Evolutionary conservation across 2,329 filamentous ascomycete genomes (phyloP), one percentile per base, ranked within the genome.

Genomic region (Epichloe coenophiala): DNA sequence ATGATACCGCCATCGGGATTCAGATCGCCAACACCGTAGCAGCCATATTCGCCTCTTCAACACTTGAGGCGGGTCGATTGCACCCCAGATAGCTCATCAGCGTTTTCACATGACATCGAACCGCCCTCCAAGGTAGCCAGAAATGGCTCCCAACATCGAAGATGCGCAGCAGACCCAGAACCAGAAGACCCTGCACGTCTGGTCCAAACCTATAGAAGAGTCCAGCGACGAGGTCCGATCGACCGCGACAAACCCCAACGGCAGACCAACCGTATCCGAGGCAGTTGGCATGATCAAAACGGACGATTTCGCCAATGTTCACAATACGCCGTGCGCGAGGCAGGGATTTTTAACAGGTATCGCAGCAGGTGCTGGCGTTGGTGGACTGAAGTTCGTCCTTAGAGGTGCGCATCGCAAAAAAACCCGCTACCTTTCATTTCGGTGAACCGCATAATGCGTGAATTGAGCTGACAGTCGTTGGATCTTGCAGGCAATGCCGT

Each of bases 281-380:
- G 86, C 80, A 1, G 71, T 90, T 47, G 77, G 80, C 54, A 78
- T 75, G 45, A 81, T 91, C 54, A 81, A 81, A 54, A 62, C 74
- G 39, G 73, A 83, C 39, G 87, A 91, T 60, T 85, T 90, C 56
- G 66, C 80, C 43, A 78, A 80, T 43, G 72, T 94, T 49, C 83
- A 90, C 65, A 84, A 85, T 65, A 78, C 81, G 51, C 91, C 91
- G 0, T 97, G 93, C 66, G 85, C 88, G 19, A 76, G 90, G 54
- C 84, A 95, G 62, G 84, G 87, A 2, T 73, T 95, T 49, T 71
- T 97, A 58, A 81, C 86, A 1, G 93, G 89, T 23, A 94, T 98
- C 59, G 85, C 80, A 1, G 76, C 80, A 2, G 93, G 88, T 3
- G 86, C 88, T 55, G 84, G 77, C 4, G 68, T 88, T 35, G 91